phyloP scores from a whole-genome alignment of 176 grass and related monocot genomes.

The Secale cereale region DNA sequence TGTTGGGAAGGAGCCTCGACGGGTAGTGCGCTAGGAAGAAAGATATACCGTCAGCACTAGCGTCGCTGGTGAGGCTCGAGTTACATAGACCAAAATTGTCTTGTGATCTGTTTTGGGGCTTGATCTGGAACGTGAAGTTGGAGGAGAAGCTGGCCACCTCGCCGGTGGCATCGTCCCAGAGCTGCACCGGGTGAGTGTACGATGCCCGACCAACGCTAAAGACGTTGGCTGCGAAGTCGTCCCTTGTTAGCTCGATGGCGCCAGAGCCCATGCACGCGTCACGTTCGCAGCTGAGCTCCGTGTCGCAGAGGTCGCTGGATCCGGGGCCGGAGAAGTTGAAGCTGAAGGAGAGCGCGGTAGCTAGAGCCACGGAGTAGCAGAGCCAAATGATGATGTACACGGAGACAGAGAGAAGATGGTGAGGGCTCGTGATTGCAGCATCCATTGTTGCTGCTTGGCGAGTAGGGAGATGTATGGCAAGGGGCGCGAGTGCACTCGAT shows the following conservation, averaged over 20 bases:
- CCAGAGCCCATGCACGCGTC: not conserved
- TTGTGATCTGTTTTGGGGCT: not conserved
- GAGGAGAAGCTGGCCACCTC: conserved; percentile 24
- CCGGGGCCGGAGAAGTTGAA: conserved; percentile 21
- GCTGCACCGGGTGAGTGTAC: too few species aligned
- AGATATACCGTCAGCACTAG: conserved; percentile 22
- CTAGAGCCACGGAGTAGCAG: not conserved
- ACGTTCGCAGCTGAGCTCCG: not conserved
- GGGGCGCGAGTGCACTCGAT: too few species aligned
- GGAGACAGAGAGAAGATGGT: not conserved
- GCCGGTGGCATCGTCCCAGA: too few species aligned
- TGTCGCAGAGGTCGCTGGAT: not conserved
- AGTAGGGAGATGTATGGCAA: too few species aligned
- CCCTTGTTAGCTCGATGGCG: not conserved
- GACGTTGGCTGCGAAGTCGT: accelerated
- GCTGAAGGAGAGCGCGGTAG: conserved; percentile 33
- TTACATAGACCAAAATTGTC: not conserved
- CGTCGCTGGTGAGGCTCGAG: not conserved
- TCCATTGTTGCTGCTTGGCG: not conserved
- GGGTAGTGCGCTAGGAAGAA: conserved; percentile 8
- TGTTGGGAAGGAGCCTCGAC: not conserved
- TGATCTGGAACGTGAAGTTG: conserved; percentile 40
- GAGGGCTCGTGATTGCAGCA: not conserved
- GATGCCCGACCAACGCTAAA: conserved; percentile 12
- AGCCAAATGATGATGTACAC: not conserved